Evolutionary conservation across 805 yeast genomes (phyloP), one percentile per base, ranked within the genome.

Genomic region (Ascoidea rubescens): DNA sequence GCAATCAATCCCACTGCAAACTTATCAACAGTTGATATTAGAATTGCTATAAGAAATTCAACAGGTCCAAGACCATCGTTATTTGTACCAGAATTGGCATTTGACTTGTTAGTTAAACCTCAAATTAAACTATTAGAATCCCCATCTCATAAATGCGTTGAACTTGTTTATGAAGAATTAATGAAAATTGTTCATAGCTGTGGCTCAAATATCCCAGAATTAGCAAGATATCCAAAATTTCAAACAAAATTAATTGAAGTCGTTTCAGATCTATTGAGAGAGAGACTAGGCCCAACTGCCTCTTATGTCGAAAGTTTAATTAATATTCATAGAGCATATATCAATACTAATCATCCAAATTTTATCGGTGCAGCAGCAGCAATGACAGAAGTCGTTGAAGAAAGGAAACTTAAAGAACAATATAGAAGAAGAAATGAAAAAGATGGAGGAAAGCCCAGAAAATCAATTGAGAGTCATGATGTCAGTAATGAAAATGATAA

Each of bases 271-370:
- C 90, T 79, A 60, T 73, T 93, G 61, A 81, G 95, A 64, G 84
- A 78, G 53, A 82, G 87, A 43, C 76, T 87, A 58, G 65, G 79
- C 21, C 98, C 99, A 55, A 88, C 99, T 28, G 88, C 84, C 64
- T 76, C 77, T 51, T 87, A 93, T 62, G 96, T 90, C 46, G 67
- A 73, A 42, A 97, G 93, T 66, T 75, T 93, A 54, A 88, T 93
- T 59, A 72, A 68, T 54, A 73, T 96, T 55, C 99, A 93, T 69
- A 91, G 90, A 62, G 84, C 96, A 4, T 93, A 93, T 67, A 89
- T 93, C 60, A 93, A 93, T 69, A 93, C 99, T 4, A 98, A 96
- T 2, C 99, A 93, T 64, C 97, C 98, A 4, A 98, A 93, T 66
- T 79, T 93, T 62, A 75, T 93, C 60, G 90, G 87, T 66, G 99